Evolutionary conservation across 2,329 filamentous ascomycete species (phyloP).

Genomic region (Botryotinia globosa): DNA sequence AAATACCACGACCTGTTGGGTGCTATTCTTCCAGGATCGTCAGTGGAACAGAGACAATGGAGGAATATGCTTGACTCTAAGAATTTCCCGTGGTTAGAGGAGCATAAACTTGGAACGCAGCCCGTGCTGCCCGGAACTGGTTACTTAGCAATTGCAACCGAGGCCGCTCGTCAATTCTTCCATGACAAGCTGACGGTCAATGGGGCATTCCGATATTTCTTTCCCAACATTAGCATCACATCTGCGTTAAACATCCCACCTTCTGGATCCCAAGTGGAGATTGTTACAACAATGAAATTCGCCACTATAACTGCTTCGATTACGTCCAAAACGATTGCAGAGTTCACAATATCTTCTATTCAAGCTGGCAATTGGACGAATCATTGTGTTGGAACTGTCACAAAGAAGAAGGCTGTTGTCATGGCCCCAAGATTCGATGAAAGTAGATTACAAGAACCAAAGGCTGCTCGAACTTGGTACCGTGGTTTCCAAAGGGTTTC

Average conservation of each 20-base stretch:
- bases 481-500: constrained; percentile 40
- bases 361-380: constrained; percentile 13
- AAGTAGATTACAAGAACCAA: constrained; percentile 32
- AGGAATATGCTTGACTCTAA: constrained; percentile 19
- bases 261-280: constrained; percentile 16
- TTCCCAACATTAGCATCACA: constrained; percentile 15
- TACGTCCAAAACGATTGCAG: constrained; percentile 2
- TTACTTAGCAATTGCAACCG: constrained; percentile 40
- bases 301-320: constrained; percentile 12
- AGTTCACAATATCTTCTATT: constrained; percentile 17
- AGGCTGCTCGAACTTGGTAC: constrained; percentile 38
- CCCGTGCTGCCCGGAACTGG: constrained; percentile 45
- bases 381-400: constrained; percentile 15
- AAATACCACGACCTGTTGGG: constrained; percentile 52
- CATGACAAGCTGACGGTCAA: not conserved
- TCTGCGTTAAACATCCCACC: constrained; percentile 16
- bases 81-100: constrained; percentile 49
- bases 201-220: constrained; percentile 9
- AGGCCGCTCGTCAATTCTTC: constrained; percentile 13
- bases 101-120: constrained; percentile 51
- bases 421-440: not conserved
- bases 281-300: constrained; percentile 18
- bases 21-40: constrained; percentile 34
- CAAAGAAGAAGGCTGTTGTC: not conserved
- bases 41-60: constrained; percentile 34